phyloP scores from a whole-genome alignment of 1,284 basidiomycete species.

The Taiwanofungus camphoratus region DNA sequence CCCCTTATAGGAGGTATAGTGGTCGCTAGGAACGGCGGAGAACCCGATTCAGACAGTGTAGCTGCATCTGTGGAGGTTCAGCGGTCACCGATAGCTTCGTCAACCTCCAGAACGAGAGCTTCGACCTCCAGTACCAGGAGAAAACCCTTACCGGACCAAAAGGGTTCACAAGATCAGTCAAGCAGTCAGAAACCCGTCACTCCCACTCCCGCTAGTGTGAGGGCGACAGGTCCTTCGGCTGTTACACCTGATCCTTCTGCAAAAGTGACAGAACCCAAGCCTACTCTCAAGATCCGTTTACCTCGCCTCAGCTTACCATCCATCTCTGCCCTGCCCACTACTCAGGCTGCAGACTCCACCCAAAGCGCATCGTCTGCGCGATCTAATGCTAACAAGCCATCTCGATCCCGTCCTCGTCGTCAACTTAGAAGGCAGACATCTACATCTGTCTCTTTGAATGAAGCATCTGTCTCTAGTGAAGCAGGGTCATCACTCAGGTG shows the following conservation, averaged over 20 bases:
- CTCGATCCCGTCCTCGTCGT: slow-evolving; percentile 14
- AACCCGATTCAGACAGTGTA: background rate
- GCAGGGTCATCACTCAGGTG: slow-evolving; percentile 11
- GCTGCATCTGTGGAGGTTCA: slow-evolving; percentile 1
- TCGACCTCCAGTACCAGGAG: background rate
- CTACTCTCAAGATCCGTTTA: slow-evolving; percentile 53
- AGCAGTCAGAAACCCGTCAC: slow-evolving; percentile 8
- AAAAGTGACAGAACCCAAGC: slow-evolving; percentile 21
- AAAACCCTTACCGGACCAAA: background rate
- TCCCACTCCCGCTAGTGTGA: slow-evolving; percentile 12
- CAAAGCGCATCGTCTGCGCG: slow-evolving; percentile 4
- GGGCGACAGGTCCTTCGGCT: slow-evolving; percentile 1
- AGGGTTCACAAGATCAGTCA: slow-evolving; percentile 1
- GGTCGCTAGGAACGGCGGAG: background rate
- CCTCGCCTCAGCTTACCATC: slow-evolving; percentile 32
- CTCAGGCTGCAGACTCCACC: slow-evolving; percentile 1
- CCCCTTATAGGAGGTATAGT: background rate
- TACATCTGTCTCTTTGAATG: slow-evolving; percentile 15
- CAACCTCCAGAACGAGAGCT: background rate
- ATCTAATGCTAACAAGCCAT: background rate
- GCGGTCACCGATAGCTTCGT: slow-evolving; percentile 1
- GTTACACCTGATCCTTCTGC: slow-evolving; percentile 5
- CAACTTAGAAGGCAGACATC: slow-evolving; percentile 15
- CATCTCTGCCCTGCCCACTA: slow-evolving; percentile 10
- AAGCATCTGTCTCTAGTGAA: slow-evolving; percentile 15